These are phyloP conservation scores for Diaporthe sp. DNA, from an alignment of 2,329 filamentous ascomycete species.

Conservation along the genomic window DNA sequence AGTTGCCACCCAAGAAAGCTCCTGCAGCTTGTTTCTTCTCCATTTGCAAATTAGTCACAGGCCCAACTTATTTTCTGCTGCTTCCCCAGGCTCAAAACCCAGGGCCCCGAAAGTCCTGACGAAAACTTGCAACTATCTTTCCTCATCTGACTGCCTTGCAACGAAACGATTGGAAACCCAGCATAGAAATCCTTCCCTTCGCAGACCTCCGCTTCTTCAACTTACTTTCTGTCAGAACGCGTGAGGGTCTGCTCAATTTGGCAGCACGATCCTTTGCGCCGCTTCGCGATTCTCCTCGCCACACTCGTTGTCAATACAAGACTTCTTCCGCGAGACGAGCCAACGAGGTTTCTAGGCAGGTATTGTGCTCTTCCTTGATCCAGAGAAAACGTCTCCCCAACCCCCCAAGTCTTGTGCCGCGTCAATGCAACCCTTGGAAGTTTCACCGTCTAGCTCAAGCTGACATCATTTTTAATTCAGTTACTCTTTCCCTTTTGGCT, in stretches of 20 bases:
- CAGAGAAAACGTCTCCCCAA: too few relatives aligned
- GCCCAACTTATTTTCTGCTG: not conserved
- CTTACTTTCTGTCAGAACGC: not conserved
- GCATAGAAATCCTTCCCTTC: not conserved
- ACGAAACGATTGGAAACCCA: not conserved
- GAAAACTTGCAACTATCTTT: not conserved
- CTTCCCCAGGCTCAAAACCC: not conserved
- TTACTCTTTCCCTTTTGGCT: not conserved
- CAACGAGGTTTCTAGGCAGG: not conserved
- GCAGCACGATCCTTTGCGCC: not conserved
- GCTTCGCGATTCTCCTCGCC: too few relatives aligned
- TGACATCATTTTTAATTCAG: not conserved
- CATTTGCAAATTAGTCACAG: too few relatives aligned
- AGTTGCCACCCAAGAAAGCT: not conserved
- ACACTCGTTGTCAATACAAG: not conserved
- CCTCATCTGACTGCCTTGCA: too few relatives aligned
- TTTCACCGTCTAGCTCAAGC: not conserved
- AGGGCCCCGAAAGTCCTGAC: not conserved
- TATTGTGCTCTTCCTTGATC: too few relatives aligned
- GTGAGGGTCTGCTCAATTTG: fast-evolving
- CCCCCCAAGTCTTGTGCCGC: not conserved
- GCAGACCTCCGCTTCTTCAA: not conserved
- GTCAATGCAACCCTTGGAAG: not conserved
- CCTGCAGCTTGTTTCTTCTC: too few relatives aligned
- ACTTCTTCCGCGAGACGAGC: not conserved